These are phyloP conservation scores for Sarcomyxa edulis DNA, from an alignment of 768 basidiomycete species.

Conservation along the genomic window DNA sequence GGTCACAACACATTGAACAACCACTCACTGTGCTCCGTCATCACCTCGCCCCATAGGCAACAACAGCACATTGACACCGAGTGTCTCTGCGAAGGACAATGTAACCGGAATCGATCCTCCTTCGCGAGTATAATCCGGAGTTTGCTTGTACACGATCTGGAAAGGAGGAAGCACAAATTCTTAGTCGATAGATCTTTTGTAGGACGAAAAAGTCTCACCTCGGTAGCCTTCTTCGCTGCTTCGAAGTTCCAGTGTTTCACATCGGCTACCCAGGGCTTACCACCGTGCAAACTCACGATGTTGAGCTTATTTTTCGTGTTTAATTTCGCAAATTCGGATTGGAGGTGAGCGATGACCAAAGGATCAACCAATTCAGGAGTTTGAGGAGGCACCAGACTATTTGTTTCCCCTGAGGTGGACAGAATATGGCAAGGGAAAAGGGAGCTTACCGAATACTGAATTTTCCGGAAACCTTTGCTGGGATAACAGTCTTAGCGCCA, in stretches of 20 bases:
- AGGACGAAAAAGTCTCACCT: constrained; percentile 34
- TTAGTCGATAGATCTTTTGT: background rate
- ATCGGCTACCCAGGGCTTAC: constrained; percentile 87
- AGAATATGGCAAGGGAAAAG: constrained; percentile 1
- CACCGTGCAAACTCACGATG: constrained; percentile 71
- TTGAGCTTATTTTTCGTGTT: constrained; percentile 77
- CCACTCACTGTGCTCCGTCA: constrained; percentile 85
- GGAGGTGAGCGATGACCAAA: constrained; percentile 64
- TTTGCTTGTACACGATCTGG: constrained; percentile 59
- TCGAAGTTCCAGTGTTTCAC: constrained; percentile 90
- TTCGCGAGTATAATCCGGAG: constrained; percentile 82
- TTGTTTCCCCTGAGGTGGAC: background rate
- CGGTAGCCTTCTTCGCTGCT: constrained; percentile 83
- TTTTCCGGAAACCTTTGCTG: constrained; percentile 83
- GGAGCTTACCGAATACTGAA: constrained; percentile 84
- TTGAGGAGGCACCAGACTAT: constrained; percentile 80
- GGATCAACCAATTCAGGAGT: constrained; percentile 70
- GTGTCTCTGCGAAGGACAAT: constrained; percentile 85
- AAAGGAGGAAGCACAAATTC: constrained; percentile 3
- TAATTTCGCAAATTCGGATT: constrained; percentile 80
- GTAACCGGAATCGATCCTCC: constrained; percentile 96
- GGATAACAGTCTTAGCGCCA: constrained; percentile 91
- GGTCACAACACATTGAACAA: background rate
- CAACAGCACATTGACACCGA: constrained; percentile 82
- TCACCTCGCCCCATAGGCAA: constrained; percentile 93